Conservation (phyloP, 768 basidiomycete species). For the Russula sp. region DNA sequence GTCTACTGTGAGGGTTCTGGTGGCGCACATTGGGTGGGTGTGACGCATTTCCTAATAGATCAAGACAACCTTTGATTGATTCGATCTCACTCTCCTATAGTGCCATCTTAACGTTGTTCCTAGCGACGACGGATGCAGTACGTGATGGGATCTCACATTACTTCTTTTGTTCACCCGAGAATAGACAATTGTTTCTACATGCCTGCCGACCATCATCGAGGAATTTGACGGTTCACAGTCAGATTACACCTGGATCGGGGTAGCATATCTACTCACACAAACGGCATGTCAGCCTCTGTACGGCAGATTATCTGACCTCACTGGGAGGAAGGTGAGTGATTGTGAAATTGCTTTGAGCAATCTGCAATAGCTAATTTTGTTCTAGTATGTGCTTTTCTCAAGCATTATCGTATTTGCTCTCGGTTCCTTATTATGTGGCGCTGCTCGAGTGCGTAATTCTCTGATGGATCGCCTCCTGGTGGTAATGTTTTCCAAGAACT, state of each 20-base stretch:
- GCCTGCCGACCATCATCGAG: constrained; percentile 70
- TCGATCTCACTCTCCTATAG: constrained; percentile 32
- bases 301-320: constrained; percentile 69
- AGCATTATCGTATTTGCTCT: constrained; percentile 71
- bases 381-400: constrained; percentile 57
- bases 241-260: constrained; percentile 83
- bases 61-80: not conserved
- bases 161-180: constrained; percentile 6
- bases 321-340: constrained; percentile 63
- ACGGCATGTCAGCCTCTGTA: constrained; percentile 82
- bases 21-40: constrained; percentile 21
- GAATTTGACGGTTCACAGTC: constrained; percentile 58
- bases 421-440: constrained; percentile 75
- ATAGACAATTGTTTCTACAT: constrained; percentile 72
- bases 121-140: constrained; percentile 83
- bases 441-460: constrained; percentile 47
- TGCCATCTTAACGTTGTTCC: constrained; percentile 71
- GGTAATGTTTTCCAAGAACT: constrained; percentile 32
- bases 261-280: constrained; percentile 80
- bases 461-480: constrained; percentile 12
- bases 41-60: constrained; percentile 5
- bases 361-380: constrained; percentile 7
- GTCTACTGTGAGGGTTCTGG: constrained; percentile 17
- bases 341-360: constrained; percentile 19
- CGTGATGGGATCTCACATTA: constrained; percentile 25